phyloP scores from a whole-genome alignment of 345 rosid species.

The Eucalyptus melliodora region DNA sequence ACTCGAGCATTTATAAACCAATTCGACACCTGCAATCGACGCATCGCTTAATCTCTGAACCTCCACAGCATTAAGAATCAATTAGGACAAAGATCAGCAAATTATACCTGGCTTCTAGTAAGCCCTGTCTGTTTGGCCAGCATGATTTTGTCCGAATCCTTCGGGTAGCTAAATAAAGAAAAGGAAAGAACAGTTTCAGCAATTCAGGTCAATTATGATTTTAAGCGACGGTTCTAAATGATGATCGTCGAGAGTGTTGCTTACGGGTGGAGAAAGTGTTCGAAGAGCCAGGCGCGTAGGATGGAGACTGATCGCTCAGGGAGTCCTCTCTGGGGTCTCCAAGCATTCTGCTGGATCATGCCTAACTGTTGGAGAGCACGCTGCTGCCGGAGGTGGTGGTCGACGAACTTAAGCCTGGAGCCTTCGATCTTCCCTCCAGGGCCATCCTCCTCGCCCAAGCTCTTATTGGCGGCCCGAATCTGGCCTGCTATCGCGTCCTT shows the following conservation, averaged over 20 bases:
- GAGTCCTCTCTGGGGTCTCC: constrained; percentile 99
- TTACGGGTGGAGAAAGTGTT: constrained; percentile 98
- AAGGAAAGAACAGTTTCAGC: not conserved
- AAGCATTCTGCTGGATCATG: constrained; percentile 97
- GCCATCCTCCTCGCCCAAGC: constrained; percentile 79
- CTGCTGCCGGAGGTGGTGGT: constrained; percentile 88
- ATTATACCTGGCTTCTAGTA: constrained; percentile 70
- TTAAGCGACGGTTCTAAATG: not conserved
- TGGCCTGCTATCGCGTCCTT: constrained; percentile 87
- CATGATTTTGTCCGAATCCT: constrained; percentile 91
- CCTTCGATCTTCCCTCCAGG: constrained; percentile 67
- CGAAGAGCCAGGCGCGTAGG: constrained; percentile 98
- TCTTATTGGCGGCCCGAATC: constrained; percentile 76
- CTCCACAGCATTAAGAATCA: not conserved
- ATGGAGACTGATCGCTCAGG: constrained; percentile 94
- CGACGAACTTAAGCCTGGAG: constrained; percentile 87
- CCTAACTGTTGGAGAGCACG: constrained; percentile 94
- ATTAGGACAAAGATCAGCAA: not conserved
- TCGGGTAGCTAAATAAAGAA: constrained; percentile 51
- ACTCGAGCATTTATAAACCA: constrained; percentile 99
- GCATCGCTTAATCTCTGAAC: not conserved
- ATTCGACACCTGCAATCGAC: constrained; percentile 60
- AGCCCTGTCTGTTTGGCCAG: constrained; percentile 96
- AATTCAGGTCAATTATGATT: not conserved
- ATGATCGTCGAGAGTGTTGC: not conserved